These are phyloP conservation scores for Suillus weaverae DNA, from an alignment of 768 basidiomycete genomes.

Conservation along the genomic window DNA sequence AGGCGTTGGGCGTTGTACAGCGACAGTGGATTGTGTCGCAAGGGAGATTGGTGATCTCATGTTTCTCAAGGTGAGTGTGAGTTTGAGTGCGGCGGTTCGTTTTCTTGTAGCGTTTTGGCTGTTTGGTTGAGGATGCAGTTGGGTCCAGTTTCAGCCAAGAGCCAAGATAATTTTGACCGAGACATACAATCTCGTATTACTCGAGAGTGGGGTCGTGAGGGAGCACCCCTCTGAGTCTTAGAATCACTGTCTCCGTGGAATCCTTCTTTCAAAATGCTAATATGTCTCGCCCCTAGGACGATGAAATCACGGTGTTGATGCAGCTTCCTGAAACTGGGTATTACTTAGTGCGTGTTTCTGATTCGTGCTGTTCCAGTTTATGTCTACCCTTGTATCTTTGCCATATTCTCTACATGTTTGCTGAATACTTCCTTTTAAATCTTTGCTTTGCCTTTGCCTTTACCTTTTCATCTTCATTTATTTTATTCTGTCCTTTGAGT, in stretches of 20 bases:
- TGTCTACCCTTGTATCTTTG: neutral
- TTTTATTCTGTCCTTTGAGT: slow-evolving; percentile 1
- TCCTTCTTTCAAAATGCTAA: neutral
- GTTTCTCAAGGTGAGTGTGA: slow-evolving; percentile 70
- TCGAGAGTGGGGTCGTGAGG: neutral
- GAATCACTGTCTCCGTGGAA: neutral
- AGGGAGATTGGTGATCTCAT: slow-evolving; percentile 76
- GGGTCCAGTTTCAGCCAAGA: neutral
- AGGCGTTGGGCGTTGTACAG: slow-evolving; percentile 80
- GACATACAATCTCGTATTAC: neutral
- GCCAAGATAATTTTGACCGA: neutral
- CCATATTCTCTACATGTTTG: neutral
- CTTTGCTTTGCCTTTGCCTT: neutral
- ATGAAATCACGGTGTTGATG: slow-evolving; percentile 77
- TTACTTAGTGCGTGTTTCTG: slow-evolving; percentile 64
- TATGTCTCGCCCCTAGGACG: slow-evolving; percentile 47
- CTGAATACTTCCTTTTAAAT: neutral
- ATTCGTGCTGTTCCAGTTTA: slow-evolving; percentile 2
- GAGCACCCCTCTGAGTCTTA: neutral
- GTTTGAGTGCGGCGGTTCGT: neutral
- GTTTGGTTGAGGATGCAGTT: neutral
- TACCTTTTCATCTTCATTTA: neutral
- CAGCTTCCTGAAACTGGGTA: slow-evolving; percentile 57
- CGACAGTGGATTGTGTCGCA: slow-evolving; percentile 72
- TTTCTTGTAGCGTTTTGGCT: neutral